Evolutionary conservation across 352 stramenopile genomes (phyloP), one percentile per base, ranked within the genome.

Genomic region (Globisporangium ultimum): DNA sequence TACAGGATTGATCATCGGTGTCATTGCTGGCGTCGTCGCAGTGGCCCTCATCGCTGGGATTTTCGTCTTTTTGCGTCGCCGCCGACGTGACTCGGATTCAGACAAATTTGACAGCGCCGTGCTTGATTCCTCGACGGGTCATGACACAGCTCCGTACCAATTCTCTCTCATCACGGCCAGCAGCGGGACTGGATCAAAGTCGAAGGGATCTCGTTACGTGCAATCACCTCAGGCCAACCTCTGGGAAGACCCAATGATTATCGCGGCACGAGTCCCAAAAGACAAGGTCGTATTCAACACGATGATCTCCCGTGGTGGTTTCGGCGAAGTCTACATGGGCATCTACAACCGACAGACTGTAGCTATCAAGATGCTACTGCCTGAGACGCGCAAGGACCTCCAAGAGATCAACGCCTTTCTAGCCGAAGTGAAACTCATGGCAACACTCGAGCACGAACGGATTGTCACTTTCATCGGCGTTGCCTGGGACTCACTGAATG

Each of bases 381-480:
- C 71, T 0, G 80, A 80, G 32, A 71, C 66, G 5, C 64, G 75
- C 24, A 68, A 82, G 36, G 63, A 86, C 32, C 81, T 83, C 58
- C 63, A 57, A 28, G 66, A 87, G 57, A 84, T 87, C 48, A 67
- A 73, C 9, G 67, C 70, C 1, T 74, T 89, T 11, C 70, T 84
- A 7, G 60, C 54, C 0, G 82, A 91, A 53, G 76, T 79, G 15
- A 81, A 86, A 55, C 55, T 87, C 43, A 78, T 89, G 67, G 70
- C 78, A 0, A 68, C 64, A 32, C 60, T 91, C 14, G 71, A 85
- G n/a, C 82, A 91, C 59, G 66, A 70, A 40, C 78, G 74, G 48
- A 84, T 91, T 42, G 78, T 91, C 11, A 61, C 54, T 18, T 89
- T 91, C 40, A 67, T 89, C 32, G 82, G 80, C 6, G 79, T 89